Evolutionary conservation across 768 basidiomycete genomes (phyloP), one percentile per base, ranked within the genome.

Genomic region (Imleria badia): DNA sequence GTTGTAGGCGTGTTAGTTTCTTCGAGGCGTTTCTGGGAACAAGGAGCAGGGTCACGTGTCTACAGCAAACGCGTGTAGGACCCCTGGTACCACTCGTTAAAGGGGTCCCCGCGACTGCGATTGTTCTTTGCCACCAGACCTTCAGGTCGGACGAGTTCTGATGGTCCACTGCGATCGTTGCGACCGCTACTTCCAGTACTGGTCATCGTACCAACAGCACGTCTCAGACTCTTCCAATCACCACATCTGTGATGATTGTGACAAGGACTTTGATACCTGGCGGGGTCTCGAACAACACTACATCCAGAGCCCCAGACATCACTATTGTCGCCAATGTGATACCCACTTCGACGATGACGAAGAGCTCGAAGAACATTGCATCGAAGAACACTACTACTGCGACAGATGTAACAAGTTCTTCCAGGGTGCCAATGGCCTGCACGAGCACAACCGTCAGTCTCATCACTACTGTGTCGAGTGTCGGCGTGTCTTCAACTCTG

Each of bases 311-410:
- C 67, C 71, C 7, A 23, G 14, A 0, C 85, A 86, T 49, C 13
- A 65, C 38, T 87, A 79, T 54, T 87, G 86, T 65, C 77, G 78
- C 51, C 35, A 59, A 19, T 87, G 86, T 65, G 50, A 77, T 29
- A 51, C 55, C 15, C 77, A 81, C 51, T 84, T 81, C 53, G 42
- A 61, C 5, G 56, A 69, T 45, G 20, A 60, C 0, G 19, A 62
- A 0, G 70, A 70, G 0, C 73, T 84, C 1, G 55, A 72, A 1
- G 50, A 64, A 0, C 86, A 87, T 59, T 75, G 74, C 56, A 15
- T 71, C 0, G 23, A 66, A 0, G 40, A 36, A 0, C 85, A 86
- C 62, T 15, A 52, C 43, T 79, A 71, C 52, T 86, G 85, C 60
- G 29, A 14, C 0, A 1, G 20, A 0, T 85, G 84, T 56, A 55